These are phyloP conservation scores for Geoglossum glabrum DNA, from an alignment of 495 filamentous ascomycete species.

Conservation along the genomic window DNA sequence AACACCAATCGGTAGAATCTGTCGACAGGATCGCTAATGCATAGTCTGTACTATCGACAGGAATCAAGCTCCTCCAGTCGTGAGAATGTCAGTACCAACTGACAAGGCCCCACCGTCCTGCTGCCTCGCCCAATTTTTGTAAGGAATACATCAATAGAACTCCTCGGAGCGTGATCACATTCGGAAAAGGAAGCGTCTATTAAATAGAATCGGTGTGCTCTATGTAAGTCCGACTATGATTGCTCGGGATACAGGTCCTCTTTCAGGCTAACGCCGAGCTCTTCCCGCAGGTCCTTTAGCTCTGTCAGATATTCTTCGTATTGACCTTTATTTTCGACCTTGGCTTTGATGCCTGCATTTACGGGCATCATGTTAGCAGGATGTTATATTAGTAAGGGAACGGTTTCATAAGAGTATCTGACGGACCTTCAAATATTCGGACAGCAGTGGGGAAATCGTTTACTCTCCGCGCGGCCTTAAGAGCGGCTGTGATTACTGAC, in stretches of 20 bases:
- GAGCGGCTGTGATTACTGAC: conserved; percentile 74
- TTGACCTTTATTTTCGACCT: conserved; percentile 94
- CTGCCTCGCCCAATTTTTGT: not conserved
- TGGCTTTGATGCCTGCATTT: conserved; percentile 77
- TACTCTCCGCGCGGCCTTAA: conserved; percentile 80
- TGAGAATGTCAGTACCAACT: not conserved
- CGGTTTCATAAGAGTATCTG: too few relatives aligned
- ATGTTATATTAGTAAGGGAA: not conserved
- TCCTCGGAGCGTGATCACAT: not conserved
- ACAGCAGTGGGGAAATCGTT: conserved; percentile 98
- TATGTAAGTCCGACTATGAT: not conserved
- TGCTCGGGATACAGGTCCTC: conserved; percentile 82
- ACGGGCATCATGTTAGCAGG: not conserved
- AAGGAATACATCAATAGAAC: not conserved
- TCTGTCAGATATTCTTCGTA: conserved; percentile 94
- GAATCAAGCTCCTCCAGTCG: not conserved
- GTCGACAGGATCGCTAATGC: not conserved
- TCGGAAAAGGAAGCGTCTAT: not conserved
- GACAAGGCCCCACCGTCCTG: not conserved
- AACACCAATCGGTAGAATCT: not conserved
- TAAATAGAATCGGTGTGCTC: too few relatives aligned
- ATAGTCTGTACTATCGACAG: not conserved
- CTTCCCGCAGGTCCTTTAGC: conserved; percentile 79
- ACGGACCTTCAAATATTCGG: conserved; percentile 86
- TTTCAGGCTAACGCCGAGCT: conserved; percentile 77